Conservation (phyloP, 2,329 filamentous ascomycete species). For the Emmonsia crescens region DNA sequence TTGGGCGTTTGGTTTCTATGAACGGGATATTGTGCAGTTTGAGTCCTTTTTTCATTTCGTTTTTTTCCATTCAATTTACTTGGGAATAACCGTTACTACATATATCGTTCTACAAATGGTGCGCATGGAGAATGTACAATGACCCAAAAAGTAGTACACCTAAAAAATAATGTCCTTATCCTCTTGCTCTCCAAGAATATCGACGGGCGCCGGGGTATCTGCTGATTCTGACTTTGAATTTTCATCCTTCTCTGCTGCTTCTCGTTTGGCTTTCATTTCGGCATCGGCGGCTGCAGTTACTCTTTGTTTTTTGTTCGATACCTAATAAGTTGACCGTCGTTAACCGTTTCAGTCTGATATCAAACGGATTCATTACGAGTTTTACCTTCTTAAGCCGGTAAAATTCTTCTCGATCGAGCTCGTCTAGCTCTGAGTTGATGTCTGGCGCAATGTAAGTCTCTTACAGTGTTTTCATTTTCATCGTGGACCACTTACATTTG, state of each 20-base stretch:
- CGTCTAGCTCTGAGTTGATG: slow-evolving; percentile 96
- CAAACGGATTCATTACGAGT: not conserved
- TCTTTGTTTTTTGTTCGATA: slow-evolving; percentile 72
- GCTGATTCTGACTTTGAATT: not conserved
- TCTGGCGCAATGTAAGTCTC: slow-evolving; percentile 39
- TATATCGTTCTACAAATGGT: not conserved
- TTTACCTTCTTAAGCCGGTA: slow-evolving; percentile 81
- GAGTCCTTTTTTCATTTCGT: not conserved
- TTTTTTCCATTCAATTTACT: not conserved
- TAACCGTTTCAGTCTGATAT: not conserved
- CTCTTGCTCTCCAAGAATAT: slow-evolving; percentile 60
- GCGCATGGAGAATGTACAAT: not conserved
- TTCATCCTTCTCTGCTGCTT: slow-evolving; percentile 23
- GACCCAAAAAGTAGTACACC: not conserved
- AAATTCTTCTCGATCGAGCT: slow-evolving; percentile 95
- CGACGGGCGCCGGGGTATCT: slow-evolving; percentile 22
- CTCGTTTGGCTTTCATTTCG: slow-evolving; percentile 64
- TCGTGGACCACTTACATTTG: slow-evolving; percentile 55
- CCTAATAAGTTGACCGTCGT: slow-evolving; percentile 24
- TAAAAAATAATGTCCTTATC: slow-evolving; percentile 76
- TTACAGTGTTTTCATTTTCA: not conserved
- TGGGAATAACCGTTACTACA: not conserved
- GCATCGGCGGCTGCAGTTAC: slow-evolving; percentile 62
- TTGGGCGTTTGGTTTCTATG: slow-evolving; percentile 10
- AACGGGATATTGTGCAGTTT: not conserved